Base-by-base conservation (phyloP, 2,329 filamentous ascomycete genomes). In the Polychaeton citri region DNA sequence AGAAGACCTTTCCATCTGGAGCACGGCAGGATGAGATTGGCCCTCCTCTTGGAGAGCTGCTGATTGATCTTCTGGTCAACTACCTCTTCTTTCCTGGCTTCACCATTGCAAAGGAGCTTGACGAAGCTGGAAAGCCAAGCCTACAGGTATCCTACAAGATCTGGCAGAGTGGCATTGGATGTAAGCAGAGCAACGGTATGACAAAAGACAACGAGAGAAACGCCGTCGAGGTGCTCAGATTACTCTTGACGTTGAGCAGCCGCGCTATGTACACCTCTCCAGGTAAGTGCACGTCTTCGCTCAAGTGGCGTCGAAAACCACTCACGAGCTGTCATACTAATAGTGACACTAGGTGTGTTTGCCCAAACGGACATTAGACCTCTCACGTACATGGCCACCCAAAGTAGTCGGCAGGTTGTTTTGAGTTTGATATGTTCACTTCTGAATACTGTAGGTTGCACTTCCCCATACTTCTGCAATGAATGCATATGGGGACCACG, bases 91-190 rank as follows among this genome's bases (percentile, higher is more conserved):
- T 84, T 57, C 79, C 81, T 6, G 83, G 86, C 37, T 81, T 98
- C 51, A 94, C 88, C 0, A 71, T 95, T 12, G 83, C 88, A 7
- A 45, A 40, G 30, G 46, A 44, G 37, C 20, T 46, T n/a, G 43
- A 49, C 30, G 43, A 40, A 2, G 34, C 50, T n/a, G 50, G 48
- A 7, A 38, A 37, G 7, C 42, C 48, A 3, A 46, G 51, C 19
- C 38, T 45, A 13, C 47, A 90, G 57, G 81, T 95, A 38, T 81
- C 80, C 6, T 94, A 90, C 60, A 81, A 85, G 36, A 96, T 98
- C 55, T 98, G 90, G 90, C 86, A 95, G 63, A 96, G 84, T 53
- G 90, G 90, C 33, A 88, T 98, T 19, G 90, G 90, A 10, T 96
- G 88, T 65, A 93, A 94, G 58, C 83, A 81, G 12, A 76, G 86